phyloP scores from a whole-genome alignment of 176 grass and related monocot species.

The Lolium rigidum region DNA sequence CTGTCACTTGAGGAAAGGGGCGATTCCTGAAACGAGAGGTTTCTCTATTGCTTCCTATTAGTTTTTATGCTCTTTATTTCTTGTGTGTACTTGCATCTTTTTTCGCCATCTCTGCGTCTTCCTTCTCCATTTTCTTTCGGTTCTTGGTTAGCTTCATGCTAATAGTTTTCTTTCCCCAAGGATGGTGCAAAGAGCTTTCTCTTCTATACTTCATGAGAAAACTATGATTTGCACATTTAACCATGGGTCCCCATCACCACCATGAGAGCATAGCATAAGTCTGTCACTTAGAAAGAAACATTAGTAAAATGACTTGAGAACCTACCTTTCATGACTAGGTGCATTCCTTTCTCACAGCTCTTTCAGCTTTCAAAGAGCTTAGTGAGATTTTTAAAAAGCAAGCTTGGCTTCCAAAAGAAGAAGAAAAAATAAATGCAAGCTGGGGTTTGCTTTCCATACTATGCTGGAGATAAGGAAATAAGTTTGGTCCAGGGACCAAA shows the following conservation, averaged over 20 bases:
- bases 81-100: conserved; percentile 51
- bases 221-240: conserved; percentile 59
- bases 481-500: conserved; percentile 45
- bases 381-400: conserved; percentile 54
- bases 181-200: conserved; percentile 58
- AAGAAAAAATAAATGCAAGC: conserved; percentile 31
- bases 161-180: conserved; percentile 64
- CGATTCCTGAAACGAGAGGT: conserved; percentile 50
- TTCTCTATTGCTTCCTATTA: conserved; percentile 35
- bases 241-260: conserved; percentile 67
- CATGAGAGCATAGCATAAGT: conserved; percentile 77
- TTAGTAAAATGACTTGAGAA: conserved; percentile 72
- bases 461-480: conserved; percentile 81
- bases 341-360: conserved; percentile 70
- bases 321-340: conserved; percentile 61
- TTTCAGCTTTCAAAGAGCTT: conserved; percentile 74
- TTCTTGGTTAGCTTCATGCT: conserved; percentile 40
- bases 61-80: conserved; percentile 39
- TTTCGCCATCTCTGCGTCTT: conserved; percentile 41
- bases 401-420: conserved; percentile 29
- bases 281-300: conserved; percentile 74
- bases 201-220: conserved; percentile 55
- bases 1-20: conserved; percentile 65
- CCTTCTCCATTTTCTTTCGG: conserved; percentile 48
- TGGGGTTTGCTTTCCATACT: conserved; percentile 43